phyloP scores from a whole-genome alignment of 768 basidiomycete species.

The Tricholoma sp. region DNA sequence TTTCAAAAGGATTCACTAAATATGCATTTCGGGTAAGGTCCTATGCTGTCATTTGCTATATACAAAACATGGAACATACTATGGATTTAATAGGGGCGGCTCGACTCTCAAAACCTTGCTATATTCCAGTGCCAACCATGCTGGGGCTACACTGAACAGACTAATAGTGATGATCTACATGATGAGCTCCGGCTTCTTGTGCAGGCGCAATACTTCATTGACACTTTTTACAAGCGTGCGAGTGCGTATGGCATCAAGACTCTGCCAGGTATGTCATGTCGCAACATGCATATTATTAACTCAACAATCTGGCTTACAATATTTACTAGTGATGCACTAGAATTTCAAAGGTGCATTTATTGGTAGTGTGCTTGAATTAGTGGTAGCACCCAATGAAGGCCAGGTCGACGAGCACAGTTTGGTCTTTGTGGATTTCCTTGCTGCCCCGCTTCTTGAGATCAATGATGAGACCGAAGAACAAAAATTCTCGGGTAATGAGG shows the following conservation, averaged over 20 bases:
- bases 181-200: not conserved
- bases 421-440: not conserved
- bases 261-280: not conserved
- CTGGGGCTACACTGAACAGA: not conserved
- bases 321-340: not conserved
- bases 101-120: not conserved
- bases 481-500: constrained; percentile 2
- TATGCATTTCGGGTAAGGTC: not conserved
- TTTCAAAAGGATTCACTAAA: constrained; percentile 1
- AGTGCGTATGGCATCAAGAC: not conserved
- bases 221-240: not conserved
- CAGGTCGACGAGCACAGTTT: not conserved
- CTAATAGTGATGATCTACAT: no score
- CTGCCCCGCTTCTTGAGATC: not conserved
- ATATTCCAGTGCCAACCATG: not conserved
- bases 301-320: not conserved
- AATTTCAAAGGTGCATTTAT: not conserved
- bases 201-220: not conserved
- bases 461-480: not conserved
- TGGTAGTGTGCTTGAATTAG: not conserved
- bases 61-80: not conserved
- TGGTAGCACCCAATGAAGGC: not conserved
- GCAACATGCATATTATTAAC: not conserved
- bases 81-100: not conserved
- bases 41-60: no score